Evolutionary conservation across 139 green algal genomes (phyloP).

Genomic region (Picochlorum costavermella): DNA sequence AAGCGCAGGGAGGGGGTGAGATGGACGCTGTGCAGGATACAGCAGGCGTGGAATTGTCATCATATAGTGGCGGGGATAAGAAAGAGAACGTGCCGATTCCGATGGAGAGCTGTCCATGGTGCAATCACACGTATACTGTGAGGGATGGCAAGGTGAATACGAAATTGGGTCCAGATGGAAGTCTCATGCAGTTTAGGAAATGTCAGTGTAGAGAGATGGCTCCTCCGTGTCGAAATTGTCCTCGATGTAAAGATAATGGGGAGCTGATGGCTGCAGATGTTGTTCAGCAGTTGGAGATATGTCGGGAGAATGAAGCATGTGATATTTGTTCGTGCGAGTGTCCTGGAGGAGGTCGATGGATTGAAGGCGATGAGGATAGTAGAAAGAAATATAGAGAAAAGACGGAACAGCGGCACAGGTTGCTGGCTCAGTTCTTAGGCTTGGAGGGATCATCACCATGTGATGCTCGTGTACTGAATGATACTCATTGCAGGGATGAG

Average conservation of each 20-base stretch:
- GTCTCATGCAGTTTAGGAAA: slow-evolving; percentile 38
- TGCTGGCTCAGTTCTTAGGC: slow-evolving; percentile 17
- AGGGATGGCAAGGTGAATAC: slow-evolving; percentile 30
- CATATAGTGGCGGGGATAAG: neutral
- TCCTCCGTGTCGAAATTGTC: slow-evolving; percentile 41
- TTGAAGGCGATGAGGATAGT: slow-evolving; percentile 26
- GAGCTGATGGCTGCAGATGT: slow-evolving; percentile 35
- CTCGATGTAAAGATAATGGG: slow-evolving; percentile 29
- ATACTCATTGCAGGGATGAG: too few relatives aligned
- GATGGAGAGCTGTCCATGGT: slow-evolving; percentile 36
- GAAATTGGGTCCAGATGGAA: slow-evolving; percentile 17
- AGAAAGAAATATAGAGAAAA: slow-evolving; percentile 20
- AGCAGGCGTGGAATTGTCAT: neutral
- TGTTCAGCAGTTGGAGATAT: slow-evolving; percentile 21
- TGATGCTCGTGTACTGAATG: neutral
- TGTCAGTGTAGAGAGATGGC: slow-evolving; percentile 45
- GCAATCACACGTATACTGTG: slow-evolving; percentile 39
- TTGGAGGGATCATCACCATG: neutral
- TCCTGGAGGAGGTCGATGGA: slow-evolving; percentile 40
- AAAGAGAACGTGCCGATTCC: neutral
- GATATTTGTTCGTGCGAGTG: slow-evolving; percentile 43
- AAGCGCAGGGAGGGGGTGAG: neutral
- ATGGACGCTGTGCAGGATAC: neutral
- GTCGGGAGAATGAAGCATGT: slow-evolving; percentile 26
- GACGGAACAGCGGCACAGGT: slow-evolving; percentile 12